These are phyloP conservation scores for Citrullus mucosospermus DNA, from an alignment of 306 rosid species.

Conservation along the genomic window DNA sequence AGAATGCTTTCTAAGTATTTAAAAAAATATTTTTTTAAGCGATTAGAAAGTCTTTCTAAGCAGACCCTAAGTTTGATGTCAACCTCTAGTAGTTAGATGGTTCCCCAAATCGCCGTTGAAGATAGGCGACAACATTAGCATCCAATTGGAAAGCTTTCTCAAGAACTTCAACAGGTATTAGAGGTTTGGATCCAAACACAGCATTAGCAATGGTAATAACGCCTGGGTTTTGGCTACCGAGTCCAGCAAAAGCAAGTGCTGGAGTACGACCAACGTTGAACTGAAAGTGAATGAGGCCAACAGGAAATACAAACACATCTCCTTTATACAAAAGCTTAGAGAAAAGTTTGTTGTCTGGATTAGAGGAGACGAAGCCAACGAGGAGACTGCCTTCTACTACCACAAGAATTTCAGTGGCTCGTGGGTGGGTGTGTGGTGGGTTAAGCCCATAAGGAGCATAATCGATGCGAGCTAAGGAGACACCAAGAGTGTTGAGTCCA, in stretches of 20 bases:
- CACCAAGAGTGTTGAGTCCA: conserved; percentile 10
- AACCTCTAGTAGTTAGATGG: neutral
- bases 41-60: too few relatives aligned
- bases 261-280: neutral
- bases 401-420: conserved; percentile 5
- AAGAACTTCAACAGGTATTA: neutral
- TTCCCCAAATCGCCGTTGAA: neutral
- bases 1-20: too few relatives aligned
- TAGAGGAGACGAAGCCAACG: conserved; percentile 5
- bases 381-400: conserved; percentile 4
- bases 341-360: conserved; percentile 1
- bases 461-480: conserved; percentile 11
- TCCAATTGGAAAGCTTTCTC: conserved; percentile 11
- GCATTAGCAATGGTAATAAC: conserved; percentile 1
- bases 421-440: conserved; percentile 8
- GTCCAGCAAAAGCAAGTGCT: conserved; percentile 10
- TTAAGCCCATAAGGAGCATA: conserved; percentile 5
- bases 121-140: neutral
- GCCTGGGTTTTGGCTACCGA: conserved; percentile 10
- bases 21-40: too few relatives aligned
- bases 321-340: neutral
- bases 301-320: conserved; percentile 9
- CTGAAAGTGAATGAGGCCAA: conserved; percentile 14
- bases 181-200: neutral
- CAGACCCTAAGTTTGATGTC: neutral